A percentile compares a stretch with the other conserved stretches of the same genome.
Evolutionary conservation across 257 asterid genomes (phyloP).

Genomic region (Misopates orontium): DNA sequence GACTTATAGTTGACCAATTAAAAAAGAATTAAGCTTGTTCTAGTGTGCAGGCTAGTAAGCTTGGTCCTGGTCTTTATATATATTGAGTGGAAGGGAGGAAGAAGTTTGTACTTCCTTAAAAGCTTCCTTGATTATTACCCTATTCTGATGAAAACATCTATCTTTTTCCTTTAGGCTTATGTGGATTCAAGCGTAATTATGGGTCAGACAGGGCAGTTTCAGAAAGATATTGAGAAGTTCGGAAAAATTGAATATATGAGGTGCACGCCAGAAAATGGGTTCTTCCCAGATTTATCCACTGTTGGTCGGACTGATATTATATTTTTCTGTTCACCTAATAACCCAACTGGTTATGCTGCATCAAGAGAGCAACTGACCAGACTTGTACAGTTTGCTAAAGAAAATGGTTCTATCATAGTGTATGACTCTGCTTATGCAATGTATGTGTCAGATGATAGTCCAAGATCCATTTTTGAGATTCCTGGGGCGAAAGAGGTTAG

Average conservation of each 20-base stretch:
- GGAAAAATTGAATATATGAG: slow-evolving; percentile 92
- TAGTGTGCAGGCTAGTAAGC: neutral
- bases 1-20: neutral
- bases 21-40: neutral
- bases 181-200: slow-evolving; percentile 94
- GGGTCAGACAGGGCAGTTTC: slow-evolving; percentile 93
- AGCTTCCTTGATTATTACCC: slow-evolving; percentile 2
- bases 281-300: slow-evolving; percentile 81
- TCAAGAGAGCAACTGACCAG: slow-evolving; percentile 85
- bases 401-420: slow-evolving; percentile 87
- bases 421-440: slow-evolving; percentile 98
- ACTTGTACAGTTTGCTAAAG: slow-evolving; percentile 84
- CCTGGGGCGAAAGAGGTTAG: slow-evolving; percentile 96
- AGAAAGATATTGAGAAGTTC: slow-evolving; percentile 83
- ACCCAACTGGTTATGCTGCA: slow-evolving; percentile 95
- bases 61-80: neutral
- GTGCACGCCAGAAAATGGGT: slow-evolving; percentile 90
- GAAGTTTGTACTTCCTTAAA: neutral
- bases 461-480: slow-evolving; percentile 86
- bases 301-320: slow-evolving; percentile 75
- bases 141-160: slow-evolving; percentile 7
- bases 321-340: slow-evolving; percentile 96
- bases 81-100: neutral
- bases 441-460: slow-evolving; percentile 91
- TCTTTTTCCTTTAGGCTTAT: slow-evolving; percentile 60